Evolutionary conservation across 306 rosid genomes (phyloP).

Genomic region (Glycine soja): DNA sequence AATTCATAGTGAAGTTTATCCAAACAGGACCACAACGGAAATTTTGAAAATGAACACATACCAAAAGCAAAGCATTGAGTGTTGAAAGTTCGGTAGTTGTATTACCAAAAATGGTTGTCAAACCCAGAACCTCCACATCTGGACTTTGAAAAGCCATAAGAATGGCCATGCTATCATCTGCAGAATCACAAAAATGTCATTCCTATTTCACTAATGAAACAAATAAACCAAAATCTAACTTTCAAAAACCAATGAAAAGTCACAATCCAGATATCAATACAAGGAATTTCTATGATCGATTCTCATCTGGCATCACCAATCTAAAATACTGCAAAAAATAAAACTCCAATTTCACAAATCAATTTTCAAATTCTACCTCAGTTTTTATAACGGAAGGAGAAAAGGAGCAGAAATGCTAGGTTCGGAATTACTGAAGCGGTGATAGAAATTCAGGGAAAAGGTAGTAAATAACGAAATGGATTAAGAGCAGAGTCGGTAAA

Average conservation of each 20-base stretch:
- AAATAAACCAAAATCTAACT: constrained; percentile 7
- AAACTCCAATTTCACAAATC: background rate
- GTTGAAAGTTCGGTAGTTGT: constrained; percentile 72
- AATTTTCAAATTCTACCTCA: background rate
- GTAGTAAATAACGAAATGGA: background rate
- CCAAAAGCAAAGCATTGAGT: constrained; percentile 89
- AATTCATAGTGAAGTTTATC: background rate
- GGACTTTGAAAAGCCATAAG: constrained; percentile 88
- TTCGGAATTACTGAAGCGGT: background rate
- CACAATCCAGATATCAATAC: background rate
- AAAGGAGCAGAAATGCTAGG: background rate
- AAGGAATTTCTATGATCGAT: background rate
- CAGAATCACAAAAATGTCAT: constrained; percentile 33
- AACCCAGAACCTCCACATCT: constrained; percentile 77
- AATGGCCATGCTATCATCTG: constrained; percentile 94
- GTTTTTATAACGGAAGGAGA: background rate
- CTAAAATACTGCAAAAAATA: background rate
- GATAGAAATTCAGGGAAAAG: background rate
- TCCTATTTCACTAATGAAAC: background rate
- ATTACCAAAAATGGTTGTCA: constrained; percentile 87
- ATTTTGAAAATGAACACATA: constrained; percentile 51
- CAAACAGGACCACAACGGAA: constrained; percentile 11
- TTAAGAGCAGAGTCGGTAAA: background rate
- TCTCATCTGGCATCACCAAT: background rate
- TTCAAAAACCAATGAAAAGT: background rate